A percentile compares a stretch with the other conserved stretches of the same genome.
These are phyloP conservation scores for Tuber brumale DNA, from an alignment of 495 filamentous ascomycete genomes.

Conservation along the genomic window DNA sequence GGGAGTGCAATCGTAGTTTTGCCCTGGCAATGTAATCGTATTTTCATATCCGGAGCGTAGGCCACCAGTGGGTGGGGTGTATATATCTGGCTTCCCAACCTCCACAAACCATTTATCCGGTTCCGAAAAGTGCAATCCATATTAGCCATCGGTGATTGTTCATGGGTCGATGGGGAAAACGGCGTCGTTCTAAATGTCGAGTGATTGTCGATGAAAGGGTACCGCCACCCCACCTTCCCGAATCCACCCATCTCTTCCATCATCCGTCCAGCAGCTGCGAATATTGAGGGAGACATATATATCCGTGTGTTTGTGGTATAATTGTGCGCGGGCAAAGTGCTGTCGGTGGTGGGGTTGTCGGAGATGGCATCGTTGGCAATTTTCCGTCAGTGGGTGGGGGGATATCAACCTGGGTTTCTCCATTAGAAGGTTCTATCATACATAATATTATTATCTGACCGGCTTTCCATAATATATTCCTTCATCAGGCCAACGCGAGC, in stretches of 20 bases:
- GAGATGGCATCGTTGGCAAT: too few relatives aligned
- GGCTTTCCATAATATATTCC: too few relatives aligned
- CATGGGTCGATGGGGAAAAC: too few relatives aligned
- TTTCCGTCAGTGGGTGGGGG: too few relatives aligned
- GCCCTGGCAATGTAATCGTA: background rate
- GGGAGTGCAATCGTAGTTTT: background rate
- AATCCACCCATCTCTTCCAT: background rate
- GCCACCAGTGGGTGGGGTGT: background rate
- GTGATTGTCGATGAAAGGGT: background rate
- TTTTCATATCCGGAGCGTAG: background rate
- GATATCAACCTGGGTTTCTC: too few relatives aligned
- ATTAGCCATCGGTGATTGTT: background rate
- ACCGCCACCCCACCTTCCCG: background rate
- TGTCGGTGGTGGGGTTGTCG: too few relatives aligned
- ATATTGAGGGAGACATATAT: too few relatives aligned
- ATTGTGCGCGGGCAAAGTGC: too few relatives aligned
- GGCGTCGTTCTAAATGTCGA: background rate
- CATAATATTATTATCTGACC: too few relatives aligned
- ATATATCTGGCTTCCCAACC: background rate
- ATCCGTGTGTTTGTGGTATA: too few relatives aligned
- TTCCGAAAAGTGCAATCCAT: background rate
- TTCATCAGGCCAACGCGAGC: too few relatives aligned
- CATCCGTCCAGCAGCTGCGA: background rate
- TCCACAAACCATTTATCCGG: background rate
- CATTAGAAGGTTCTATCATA: too few relatives aligned